Percentiles rank a stretch among this genome's conserved stretches.
Evolutionary conservation across 164 flowering plant species (phyloP).

Genomic region (Paratinospora sagittata): DNA sequence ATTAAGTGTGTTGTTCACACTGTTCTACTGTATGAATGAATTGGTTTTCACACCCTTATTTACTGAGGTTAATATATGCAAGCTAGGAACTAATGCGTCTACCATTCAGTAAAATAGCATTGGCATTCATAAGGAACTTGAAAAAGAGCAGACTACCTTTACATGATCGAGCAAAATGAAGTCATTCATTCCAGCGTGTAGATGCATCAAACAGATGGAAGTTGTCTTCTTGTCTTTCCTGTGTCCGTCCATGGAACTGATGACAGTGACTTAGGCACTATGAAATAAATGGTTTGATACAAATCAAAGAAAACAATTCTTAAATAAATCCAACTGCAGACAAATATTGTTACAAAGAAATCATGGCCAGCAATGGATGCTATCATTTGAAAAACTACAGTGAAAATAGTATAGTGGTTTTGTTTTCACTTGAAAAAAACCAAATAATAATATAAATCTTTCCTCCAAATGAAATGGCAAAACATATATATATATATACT

Average conservation of each 20-base stretch:
- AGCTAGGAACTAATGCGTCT: not conserved
- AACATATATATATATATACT: not conserved
- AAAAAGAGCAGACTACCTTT: not conserved
- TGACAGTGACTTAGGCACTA: not conserved
- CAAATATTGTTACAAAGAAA: not conserved
- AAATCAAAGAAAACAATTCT: not conserved
- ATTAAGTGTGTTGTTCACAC: not conserved
- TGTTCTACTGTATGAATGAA: slow-evolving; percentile 1
- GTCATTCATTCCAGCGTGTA: not conserved
- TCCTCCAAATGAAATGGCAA: not conserved
- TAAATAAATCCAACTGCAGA: not conserved
- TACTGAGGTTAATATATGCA: not conserved
- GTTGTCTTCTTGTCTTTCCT: not conserved
- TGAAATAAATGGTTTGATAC: not conserved
- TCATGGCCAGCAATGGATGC: not conserved
- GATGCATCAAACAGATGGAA: not conserved
- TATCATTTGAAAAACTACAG: not conserved
- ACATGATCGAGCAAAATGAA: not conserved
- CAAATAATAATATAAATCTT: not conserved
- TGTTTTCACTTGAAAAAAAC: not conserved
- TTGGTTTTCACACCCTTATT: not conserved
- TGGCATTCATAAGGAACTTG: not conserved
- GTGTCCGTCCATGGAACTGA: not conserved
- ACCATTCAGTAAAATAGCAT: not conserved
- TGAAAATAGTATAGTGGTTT: not conserved